Conservation (phyloP, 495 filamentous ascomycete genomes). For the Penicillium verhagenii region DNA sequence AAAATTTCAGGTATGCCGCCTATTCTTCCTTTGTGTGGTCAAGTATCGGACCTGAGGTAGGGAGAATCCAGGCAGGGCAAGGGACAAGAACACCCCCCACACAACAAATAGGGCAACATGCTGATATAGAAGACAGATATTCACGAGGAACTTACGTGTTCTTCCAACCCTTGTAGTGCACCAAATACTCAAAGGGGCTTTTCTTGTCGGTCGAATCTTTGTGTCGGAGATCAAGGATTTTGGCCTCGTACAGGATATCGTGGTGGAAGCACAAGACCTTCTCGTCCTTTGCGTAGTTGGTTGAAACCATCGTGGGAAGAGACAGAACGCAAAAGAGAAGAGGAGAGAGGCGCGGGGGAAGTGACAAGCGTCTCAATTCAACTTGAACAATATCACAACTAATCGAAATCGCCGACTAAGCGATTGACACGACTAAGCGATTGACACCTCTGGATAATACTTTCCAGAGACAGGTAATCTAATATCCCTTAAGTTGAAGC, state of each 20-base stretch:
- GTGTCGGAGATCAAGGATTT: conserved; percentile 74
- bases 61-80: neutral
- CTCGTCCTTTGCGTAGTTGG: conserved; percentile 82
- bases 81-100: neutral
- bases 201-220: conserved; percentile 67
- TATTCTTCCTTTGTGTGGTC: neutral
- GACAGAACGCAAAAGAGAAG: conserved; percentile 6
- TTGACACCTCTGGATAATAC: too few relatives aligned
- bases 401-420: neutral
- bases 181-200: conserved; percentile 76
- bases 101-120: neutral
- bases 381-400: too few relatives aligned
- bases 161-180: conserved; percentile 99
- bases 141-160: conserved; percentile 65
- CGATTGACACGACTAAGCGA: neutral
- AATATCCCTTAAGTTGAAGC: too few relatives aligned
- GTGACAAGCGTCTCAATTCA: too few relatives aligned
- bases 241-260: conserved; percentile 95
- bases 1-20: neutral
- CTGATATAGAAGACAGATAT: neutral
- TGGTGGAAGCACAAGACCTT: conserved; percentile 95
- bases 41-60: neutral
- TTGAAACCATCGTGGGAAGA: conserved; percentile 56
- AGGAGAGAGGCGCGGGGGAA: conserved; percentile 1
- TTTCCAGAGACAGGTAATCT: too few relatives aligned